Percentiles rank a stretch among this genome's conserved stretches.
phyloP scores from a whole-genome alignment of 2,329 filamentous ascomycete species.

The Aspergillus amoenus region DNA sequence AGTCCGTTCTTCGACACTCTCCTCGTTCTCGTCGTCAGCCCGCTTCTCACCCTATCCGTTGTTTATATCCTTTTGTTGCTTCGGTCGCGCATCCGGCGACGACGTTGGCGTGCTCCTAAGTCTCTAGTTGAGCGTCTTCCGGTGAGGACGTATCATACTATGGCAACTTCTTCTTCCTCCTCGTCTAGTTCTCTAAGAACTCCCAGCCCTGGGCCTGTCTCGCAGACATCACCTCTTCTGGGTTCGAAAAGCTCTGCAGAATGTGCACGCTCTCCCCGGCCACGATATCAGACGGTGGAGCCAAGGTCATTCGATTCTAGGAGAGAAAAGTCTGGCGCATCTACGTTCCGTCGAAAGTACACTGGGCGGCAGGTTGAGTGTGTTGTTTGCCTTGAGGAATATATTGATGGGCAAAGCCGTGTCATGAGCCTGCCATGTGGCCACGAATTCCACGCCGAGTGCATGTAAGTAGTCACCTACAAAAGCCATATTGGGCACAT shows the following conservation, averaged over 20 bases:
- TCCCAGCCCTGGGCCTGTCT: constrained; percentile 64
- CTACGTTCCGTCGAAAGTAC: constrained; percentile 56
- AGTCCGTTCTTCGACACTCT: constrained; percentile 96
- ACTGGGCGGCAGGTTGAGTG: constrained; percentile 76
- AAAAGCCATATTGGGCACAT: background rate
- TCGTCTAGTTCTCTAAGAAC: constrained; percentile 57
- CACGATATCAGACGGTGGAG: constrained; percentile 39
- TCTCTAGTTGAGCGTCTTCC: constrained; percentile 93
- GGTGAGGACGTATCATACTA: constrained; percentile 90
- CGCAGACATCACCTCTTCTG: constrained; percentile 77
- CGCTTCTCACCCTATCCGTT: constrained; percentile 84
- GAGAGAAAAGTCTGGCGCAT: constrained; percentile 48
- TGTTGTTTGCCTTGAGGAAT: constrained; percentile 95
- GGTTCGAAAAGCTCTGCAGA: constrained; percentile 31
- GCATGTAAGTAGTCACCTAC: constrained; percentile 73
- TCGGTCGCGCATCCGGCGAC: constrained; percentile 80
- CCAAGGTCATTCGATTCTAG: constrained; percentile 23
- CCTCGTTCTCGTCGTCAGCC: constrained; percentile 93
- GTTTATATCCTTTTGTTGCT: constrained; percentile 88
- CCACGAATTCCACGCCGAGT: constrained; percentile 95
- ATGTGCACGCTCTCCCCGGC: constrained; percentile 29
- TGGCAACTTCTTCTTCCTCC: constrained; percentile 62
- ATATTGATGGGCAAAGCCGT: constrained; percentile 86
- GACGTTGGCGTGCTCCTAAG: constrained; percentile 96
- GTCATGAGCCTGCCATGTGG: constrained; percentile 98